A percentile compares a stretch with the other conserved stretches of the same genome.
These are phyloP conservation scores for Bassia scoparia DNA, from an alignment of 148 eudicot species.

Conservation along the genomic window DNA sequence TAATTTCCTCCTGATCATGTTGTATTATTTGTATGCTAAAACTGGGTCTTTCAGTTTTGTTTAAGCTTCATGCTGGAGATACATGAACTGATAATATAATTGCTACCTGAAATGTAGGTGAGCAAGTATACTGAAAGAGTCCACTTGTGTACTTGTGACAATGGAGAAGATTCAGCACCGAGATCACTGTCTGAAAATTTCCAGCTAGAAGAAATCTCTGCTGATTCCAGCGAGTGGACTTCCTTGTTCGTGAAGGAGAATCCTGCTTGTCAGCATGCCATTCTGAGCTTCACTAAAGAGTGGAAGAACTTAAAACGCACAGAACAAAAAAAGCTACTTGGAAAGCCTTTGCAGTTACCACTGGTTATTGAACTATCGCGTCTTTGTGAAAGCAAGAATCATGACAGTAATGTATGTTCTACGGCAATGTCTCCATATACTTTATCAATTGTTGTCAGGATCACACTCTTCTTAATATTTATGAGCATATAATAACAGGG, in stretches of 20 bases:
- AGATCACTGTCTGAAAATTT: constrained; percentile 75
- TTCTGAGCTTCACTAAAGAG: constrained; percentile 57
- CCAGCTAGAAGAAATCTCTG: constrained; percentile 63
- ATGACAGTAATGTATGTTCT: constrained; percentile 61
- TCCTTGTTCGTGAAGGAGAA: constrained; percentile 37
- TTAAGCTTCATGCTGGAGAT: neutral
- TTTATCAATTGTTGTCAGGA: neutral
- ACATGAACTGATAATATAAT: neutral
- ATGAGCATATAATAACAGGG: constrained; percentile 48
- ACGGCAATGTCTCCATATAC: no score
- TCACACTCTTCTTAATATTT: neutral
- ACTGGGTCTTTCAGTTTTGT: neutral
- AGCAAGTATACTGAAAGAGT: constrained; percentile 91
- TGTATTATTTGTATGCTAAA: neutral
- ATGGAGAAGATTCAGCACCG: constrained; percentile 63
- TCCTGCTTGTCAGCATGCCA: constrained; percentile 46
- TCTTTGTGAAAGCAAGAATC: constrained; percentile 66
- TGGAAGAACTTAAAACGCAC: constrained; percentile 74
- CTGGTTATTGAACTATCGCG: constrained; percentile 66
- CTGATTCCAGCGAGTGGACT: constrained; percentile 27
- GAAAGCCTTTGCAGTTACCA: constrained; percentile 86
- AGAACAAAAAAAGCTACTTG: constrained; percentile 58
- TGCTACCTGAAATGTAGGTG: constrained; percentile 44
- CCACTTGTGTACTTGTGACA: constrained; percentile 69
- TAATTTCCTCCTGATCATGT: neutral